Evolutionary conservation across 495 filamentous ascomycete genomes (phyloP).

Genomic region (Lentithecium fluviatile): DNA sequence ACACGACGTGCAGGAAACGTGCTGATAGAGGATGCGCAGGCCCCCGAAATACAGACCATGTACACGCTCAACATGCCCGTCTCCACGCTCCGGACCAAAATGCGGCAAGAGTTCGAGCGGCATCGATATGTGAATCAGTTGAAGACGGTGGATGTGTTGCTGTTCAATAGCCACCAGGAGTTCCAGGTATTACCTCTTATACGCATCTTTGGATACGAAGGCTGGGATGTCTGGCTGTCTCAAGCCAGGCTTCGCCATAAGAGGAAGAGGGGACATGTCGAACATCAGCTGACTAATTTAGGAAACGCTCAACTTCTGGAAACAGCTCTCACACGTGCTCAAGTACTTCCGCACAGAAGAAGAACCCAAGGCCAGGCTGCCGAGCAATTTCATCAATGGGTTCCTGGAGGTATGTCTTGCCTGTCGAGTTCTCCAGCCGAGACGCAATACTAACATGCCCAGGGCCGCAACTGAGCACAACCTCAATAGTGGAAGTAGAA

Average conservation of each 20-base stretch:
- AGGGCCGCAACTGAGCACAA: slow-evolving; percentile 34
- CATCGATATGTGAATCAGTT: slow-evolving; percentile 91
- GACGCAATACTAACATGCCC: neutral
- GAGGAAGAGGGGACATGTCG: neutral
- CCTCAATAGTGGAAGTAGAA: neutral
- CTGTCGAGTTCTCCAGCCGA: neutral
- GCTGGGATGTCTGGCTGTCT: too few species aligned
- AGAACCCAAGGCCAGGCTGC: slow-evolving; percentile 73
- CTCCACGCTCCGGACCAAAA: slow-evolving; percentile 83
- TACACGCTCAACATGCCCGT: slow-evolving; percentile 89
- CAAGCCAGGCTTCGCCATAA: too few species aligned
- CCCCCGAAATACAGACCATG: slow-evolving; percentile 93
- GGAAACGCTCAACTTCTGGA: slow-evolving; percentile 99
- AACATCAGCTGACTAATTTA: slow-evolving; percentile 37
- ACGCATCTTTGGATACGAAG: neutral
- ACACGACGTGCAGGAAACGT: neutral
- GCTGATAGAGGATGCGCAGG: slow-evolving; percentile 53
- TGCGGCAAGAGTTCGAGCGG: slow-evolving; percentile 96
- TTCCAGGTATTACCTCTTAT: slow-evolving; percentile 61
- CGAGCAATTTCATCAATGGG: slow-evolving; percentile 82
- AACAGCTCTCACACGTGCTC: slow-evolving; percentile 92
- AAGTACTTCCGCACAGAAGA: slow-evolving; percentile 95
- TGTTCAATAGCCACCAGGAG: slow-evolving; percentile 84
- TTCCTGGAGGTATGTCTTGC: slow-evolving; percentile 75
- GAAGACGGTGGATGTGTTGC: slow-evolving; percentile 78